Evolutionary conservation across 169 alveolate species (phyloP), one percentile per base, ranked within the genome.

Genomic region (Perkinsus chesapeaki): DNA sequence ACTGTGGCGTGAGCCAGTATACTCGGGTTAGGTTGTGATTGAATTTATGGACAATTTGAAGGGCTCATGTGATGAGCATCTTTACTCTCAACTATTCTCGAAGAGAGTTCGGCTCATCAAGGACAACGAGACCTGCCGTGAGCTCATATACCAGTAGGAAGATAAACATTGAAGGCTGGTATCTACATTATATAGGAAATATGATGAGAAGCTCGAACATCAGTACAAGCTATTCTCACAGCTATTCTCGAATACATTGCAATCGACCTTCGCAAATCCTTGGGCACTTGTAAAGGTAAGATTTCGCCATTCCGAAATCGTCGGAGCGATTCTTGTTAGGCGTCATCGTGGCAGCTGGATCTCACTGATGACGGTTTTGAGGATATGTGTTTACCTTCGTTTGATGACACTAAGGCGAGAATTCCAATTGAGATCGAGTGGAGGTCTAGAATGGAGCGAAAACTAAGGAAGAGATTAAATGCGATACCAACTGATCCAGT

Each of bases 31-130:
- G 82, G 82, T 60, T 1, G 82, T 60, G 3, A 60, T 60, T 23
- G 82, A 60, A 34, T 60, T 60, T 23, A 60, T 60, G 82, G 3
- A 27, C 3, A 1, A 38, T 39, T 39, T 91, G n/a, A 38, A 39
- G 34, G 47, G 47, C 48, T 39, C 48, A 36, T 91, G 92, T 39
- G 92, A 91, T 39, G 72, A 39, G 73, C 92, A 91, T 37, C n/a
- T 91, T 31, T 91, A 91, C 23, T 36, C 48, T 39, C 39, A 39
- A 19, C 48, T 91, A 16, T 39, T 91, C 73, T 27, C 19, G 7
- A 39, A 91, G n/a, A 37, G 48, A 9, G 92, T 39, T 3, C n/a
- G 20, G 38, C 3, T 91, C 73, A 91, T 91, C 9, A 16, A 91
- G 39, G 92, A 38, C 0, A 91, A 39, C 47, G 73, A n/a, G 73